Percentiles rank a stretch among this genome's conserved stretches.
phyloP scores from a whole-genome alignment of 1,139 yeast species.

The Zygosaccharomyces pseudobailii region DNA sequence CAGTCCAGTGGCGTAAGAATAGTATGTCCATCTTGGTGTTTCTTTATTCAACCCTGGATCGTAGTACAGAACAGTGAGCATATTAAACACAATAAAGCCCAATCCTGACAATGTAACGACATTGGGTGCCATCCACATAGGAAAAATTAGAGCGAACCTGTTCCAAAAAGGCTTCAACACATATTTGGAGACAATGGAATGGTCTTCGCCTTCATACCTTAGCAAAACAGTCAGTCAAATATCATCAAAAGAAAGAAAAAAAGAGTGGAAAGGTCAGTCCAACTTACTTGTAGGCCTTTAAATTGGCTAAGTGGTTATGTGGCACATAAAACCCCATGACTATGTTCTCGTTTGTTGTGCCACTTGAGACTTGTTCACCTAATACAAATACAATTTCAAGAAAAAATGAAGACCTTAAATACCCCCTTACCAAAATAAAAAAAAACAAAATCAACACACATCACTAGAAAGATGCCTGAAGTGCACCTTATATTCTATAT shows the following conservation, averaged over 20 bases:
- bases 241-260: background rate
- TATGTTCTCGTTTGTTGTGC: background rate
- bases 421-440: background rate
- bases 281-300: slow-evolving; percentile 62
- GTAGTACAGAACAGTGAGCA: slow-evolving; percentile 60
- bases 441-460: background rate
- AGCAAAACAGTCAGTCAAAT: slow-evolving; percentile 5
- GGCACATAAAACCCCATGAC: slow-evolving; percentile 74
- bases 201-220: slow-evolving; percentile 68
- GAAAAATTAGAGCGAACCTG: slow-evolving; percentile 67
- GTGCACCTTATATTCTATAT: background rate
- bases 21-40: slow-evolving; percentile 79
- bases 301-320: slow-evolving; percentile 51
- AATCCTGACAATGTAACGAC: slow-evolving; percentile 79
- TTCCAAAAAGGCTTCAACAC: slow-evolving; percentile 71
- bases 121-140: slow-evolving; percentile 84
- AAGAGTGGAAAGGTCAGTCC: background rate
- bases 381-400: too few relatives aligned
- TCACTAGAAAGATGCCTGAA: background rate
- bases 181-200: slow-evolving; percentile 69
- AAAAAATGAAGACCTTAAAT: background rate
- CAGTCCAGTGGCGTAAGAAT: slow-evolving; percentile 74
- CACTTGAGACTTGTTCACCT: too few relatives aligned
- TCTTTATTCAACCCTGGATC: slow-evolving; percentile 62
- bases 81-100: slow-evolving; percentile 59